Evolutionary conservation across 768 basidiomycete genomes (phyloP).

Genomic region (Agaricus sinodeliciosus): DNA sequence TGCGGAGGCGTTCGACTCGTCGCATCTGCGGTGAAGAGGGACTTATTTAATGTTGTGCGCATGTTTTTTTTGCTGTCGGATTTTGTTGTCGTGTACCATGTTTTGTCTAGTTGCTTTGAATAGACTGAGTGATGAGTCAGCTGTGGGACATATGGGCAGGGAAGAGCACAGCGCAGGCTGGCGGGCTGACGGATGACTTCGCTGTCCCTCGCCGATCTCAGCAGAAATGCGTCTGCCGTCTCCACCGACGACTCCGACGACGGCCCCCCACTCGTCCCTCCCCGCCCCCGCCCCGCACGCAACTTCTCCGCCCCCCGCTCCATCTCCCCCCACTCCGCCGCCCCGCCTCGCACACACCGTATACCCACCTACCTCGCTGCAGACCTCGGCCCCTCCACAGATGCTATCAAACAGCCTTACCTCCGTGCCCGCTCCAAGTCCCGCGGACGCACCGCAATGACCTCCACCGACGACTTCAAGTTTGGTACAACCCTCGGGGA

Average conservation of each 20-base stretch:
- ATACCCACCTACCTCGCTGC: slow-evolving; percentile 55
- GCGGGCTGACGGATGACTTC: neutral
- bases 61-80: slow-evolving; percentile 13
- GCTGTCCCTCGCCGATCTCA: slow-evolving; percentile 48
- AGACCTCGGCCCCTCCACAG: slow-evolving; percentile 33
- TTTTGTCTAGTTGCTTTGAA: neutral
- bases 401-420: slow-evolving; percentile 9
- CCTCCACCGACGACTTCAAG: slow-evolving; percentile 58
- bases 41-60: neutral
- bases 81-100: slow-evolving; percentile 8
- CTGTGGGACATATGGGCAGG: neutral
- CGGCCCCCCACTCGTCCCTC: slow-evolving; percentile 33
- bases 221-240: slow-evolving; percentile 73
- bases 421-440: slow-evolving; percentile 32
- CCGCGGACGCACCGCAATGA: slow-evolving; percentile 36
- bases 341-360: slow-evolving; percentile 23
- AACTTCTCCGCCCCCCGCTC: slow-evolving; percentile 64
- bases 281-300: slow-evolving; percentile 49
- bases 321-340: neutral
- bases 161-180: neutral
- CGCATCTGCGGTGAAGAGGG: slow-evolving; percentile 47
- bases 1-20: slow-evolving; percentile 42
- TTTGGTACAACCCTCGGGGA: slow-evolving; percentile 73
- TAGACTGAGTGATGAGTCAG: neutral
- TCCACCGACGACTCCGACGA: slow-evolving; percentile 56